Evolutionary conservation across 768 basidiomycete genomes (phyloP).

Genomic region (Boletus subparvulus): DNA sequence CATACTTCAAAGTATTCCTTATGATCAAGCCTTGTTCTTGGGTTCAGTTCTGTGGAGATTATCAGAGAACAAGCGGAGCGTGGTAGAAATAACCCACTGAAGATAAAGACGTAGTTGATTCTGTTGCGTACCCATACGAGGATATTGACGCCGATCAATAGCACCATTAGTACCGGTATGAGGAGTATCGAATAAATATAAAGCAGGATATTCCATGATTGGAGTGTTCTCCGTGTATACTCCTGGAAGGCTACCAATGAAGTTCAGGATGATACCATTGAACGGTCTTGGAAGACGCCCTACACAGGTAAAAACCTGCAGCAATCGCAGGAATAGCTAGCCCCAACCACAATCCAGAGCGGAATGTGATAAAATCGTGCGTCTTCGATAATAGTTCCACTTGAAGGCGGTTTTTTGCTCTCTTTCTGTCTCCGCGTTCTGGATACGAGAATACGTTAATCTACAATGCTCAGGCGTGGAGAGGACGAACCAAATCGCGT

Average conservation of each 20-base stretch:
- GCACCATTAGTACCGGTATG: slow-evolving; percentile 70
- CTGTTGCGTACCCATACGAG: slow-evolving; percentile 69
- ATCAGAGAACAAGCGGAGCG: slow-evolving; percentile 2
- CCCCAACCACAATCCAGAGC: slow-evolving; percentile 73
- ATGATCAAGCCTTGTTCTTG: slow-evolving; percentile 70
- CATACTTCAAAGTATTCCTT: slow-evolving; percentile 72
- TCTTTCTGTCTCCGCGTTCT: slow-evolving; percentile 77
- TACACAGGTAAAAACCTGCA: slow-evolving; percentile 62
- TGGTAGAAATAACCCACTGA: slow-evolving; percentile 48
- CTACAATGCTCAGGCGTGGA: neutral
- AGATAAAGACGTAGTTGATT: slow-evolving; percentile 94
- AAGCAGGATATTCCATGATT: slow-evolving; percentile 71
- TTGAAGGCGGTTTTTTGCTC: slow-evolving; percentile 67
- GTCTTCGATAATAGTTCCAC: slow-evolving; percentile 48
- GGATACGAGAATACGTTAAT: neutral
- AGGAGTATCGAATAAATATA: slow-evolving; percentile 75
- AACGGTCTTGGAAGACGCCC: neutral
- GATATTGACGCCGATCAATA: slow-evolving; percentile 83
- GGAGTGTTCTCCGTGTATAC: slow-evolving; percentile 52
- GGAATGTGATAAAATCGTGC: slow-evolving; percentile 71
- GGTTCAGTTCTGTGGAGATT: slow-evolving; percentile 57
- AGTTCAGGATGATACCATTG: neutral
- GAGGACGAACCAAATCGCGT: slow-evolving; percentile 65
- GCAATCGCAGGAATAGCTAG: slow-evolving; percentile 67
- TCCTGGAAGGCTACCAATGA: slow-evolving; percentile 50